Percentiles rank a stretch among this genome's conserved stretches.
phyloP scores from a whole-genome alignment of 2,329 filamentous ascomycete genomes.

The Colletotrichum incanum region DNA sequence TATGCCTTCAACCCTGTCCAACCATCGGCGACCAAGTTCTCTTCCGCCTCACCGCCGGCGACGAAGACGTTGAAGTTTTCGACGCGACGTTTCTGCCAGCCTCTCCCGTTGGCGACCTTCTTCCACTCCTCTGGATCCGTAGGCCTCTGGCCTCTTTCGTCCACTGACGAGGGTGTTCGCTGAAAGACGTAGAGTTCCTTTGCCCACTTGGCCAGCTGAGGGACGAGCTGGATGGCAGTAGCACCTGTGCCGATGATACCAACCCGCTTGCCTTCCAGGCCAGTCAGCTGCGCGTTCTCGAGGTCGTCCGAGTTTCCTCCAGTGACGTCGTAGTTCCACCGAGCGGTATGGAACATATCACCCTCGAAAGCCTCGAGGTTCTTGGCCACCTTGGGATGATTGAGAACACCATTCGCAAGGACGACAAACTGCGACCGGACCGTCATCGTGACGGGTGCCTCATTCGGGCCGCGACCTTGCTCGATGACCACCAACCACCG shows the following conservation, averaged over 20 bases:
- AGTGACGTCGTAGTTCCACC: conserved; percentile 62
- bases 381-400: conserved; percentile 59
- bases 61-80: conserved; percentile 61
- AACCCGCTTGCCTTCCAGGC: conserved; percentile 63
- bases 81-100: conserved; percentile 66
- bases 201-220: conserved; percentile 62
- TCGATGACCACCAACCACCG: conserved; percentile 46
- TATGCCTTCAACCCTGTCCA: conserved; percentile 62
- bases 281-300: conserved; percentile 57
- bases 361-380: conserved; percentile 60
- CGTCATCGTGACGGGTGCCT: conserved; percentile 48
- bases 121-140: conserved; percentile 61
- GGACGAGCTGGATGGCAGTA: conserved; percentile 63
- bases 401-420: conserved; percentile 57
- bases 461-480: conserved; percentile 48
- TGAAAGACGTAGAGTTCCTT: conserved; percentile 71
- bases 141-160: conserved; percentile 54
- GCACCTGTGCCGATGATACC: conserved; percentile 67
- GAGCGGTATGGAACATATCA: conserved; percentile 61
- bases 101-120: conserved; percentile 53
- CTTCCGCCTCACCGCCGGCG: conserved; percentile 49
- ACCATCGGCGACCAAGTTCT: conserved; percentile 64
- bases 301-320: conserved; percentile 59
- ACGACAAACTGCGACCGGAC: conserved; percentile 59
- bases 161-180: conserved; percentile 65